Percentiles rank a stretch among this genome's conserved stretches.
phyloP scores from a whole-genome alignment of 306 rosid genomes.

The Fragaria iinumae region DNA sequence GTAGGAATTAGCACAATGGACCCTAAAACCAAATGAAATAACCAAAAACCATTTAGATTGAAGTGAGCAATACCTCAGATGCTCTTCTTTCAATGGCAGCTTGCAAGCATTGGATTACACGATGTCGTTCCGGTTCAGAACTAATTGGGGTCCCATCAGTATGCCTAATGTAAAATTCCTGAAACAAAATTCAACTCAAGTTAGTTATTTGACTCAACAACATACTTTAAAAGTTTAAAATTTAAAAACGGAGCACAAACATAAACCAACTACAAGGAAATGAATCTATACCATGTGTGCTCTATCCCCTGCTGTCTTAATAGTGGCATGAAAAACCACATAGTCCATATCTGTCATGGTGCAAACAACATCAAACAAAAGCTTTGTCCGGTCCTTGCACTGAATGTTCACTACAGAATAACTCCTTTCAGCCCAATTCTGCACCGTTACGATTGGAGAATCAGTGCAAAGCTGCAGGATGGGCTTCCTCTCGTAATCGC shows the following conservation, averaged over 20 bases:
- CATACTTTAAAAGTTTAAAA: not conserved
- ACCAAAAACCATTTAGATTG: not conserved
- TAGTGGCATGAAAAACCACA: slow-evolving; percentile 86
- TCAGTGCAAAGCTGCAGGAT: slow-evolving; percentile 42
- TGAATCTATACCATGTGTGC: slow-evolving; percentile 59
- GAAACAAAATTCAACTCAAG: not conserved
- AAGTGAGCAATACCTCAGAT: slow-evolving; percentile 55
- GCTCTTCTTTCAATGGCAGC: slow-evolving; percentile 87
- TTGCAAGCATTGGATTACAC: slow-evolving; percentile 81
- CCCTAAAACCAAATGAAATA: not conserved
- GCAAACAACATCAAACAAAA: slow-evolving; percentile 79
- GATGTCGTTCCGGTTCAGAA: slow-evolving; percentile 85
- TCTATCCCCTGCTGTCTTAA: slow-evolving; percentile 49
- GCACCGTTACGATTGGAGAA: slow-evolving; percentile 58
- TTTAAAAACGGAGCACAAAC: not conserved
- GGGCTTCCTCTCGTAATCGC: slow-evolving; percentile 79
- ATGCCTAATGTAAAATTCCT: slow-evolving; percentile 93
- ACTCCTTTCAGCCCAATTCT: slow-evolving; percentile 80
- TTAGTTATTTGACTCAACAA: not conserved
- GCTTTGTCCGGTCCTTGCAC: slow-evolving; percentile 80
- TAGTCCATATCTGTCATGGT: slow-evolving; percentile 94
- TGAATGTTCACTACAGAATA: slow-evolving; percentile 84
- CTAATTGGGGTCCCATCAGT: slow-evolving; percentile 93
- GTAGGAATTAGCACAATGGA: not conserved
- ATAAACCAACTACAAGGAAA: not conserved